Evolutionary conservation across 257 asterid species (phyloP).

Genomic region (Henckelia pumila): DNA sequence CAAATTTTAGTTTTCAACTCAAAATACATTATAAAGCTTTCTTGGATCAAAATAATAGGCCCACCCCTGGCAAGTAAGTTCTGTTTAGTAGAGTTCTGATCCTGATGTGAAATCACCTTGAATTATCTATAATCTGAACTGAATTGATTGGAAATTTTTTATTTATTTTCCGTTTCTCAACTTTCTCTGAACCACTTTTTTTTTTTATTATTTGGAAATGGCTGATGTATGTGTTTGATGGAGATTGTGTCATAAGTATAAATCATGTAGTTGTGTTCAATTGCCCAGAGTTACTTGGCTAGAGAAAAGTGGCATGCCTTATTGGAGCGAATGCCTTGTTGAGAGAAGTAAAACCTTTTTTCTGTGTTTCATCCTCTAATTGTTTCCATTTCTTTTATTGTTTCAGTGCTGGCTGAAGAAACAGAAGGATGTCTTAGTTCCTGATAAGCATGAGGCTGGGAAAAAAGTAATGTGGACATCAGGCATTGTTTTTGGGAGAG

Average conservation of each 20-base stretch:
- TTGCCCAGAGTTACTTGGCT: not conserved
- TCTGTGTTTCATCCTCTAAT: not conserved
- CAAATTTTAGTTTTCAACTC: too few relatives aligned
- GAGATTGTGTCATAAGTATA: too few relatives aligned
- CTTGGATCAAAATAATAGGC: too few relatives aligned
- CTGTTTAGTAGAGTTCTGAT: not conserved
- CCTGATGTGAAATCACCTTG: slow-evolving; percentile 17
- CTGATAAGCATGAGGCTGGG: slow-evolving; percentile 55
- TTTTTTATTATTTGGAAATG: not conserved
- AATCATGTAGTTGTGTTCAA: too few relatives aligned
- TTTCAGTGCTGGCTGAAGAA: slow-evolving; percentile 95
- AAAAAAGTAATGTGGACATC: slow-evolving; percentile 77
- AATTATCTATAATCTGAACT: not conserved
- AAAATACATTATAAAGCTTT: too few relatives aligned
- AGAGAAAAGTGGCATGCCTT: slow-evolving; percentile 5
- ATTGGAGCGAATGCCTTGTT: not conserved
- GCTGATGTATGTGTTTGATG: not conserved
- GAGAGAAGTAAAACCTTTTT: not conserved
- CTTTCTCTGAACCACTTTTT: not conserved
- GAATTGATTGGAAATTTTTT: too few relatives aligned
- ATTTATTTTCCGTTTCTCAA: not conserved
- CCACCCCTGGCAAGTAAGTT: too few relatives aligned
- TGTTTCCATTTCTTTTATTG: slow-evolving; percentile 23
- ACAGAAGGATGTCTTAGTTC: slow-evolving; percentile 71
- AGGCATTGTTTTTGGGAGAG: slow-evolving; percentile 74